Conservation (phyloP, 1,284 basidiomycete genomes). For the Boletellus deceptivus region DNA sequence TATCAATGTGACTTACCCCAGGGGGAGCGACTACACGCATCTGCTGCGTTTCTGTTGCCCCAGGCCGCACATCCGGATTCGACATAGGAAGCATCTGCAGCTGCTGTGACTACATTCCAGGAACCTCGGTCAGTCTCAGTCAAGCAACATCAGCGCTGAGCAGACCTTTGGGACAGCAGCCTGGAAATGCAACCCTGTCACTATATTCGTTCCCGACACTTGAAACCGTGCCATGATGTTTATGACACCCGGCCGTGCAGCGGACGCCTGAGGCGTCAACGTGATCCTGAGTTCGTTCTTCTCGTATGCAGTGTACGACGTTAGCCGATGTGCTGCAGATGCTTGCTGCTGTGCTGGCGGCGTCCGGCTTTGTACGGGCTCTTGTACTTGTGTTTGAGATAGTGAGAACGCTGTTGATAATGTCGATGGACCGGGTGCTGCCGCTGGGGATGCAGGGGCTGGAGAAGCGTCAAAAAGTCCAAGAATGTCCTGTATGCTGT, state of each 20-base stretch:
- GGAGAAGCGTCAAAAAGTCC: slow-evolving; percentile 73
- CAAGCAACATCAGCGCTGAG: neutral
- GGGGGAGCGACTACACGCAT: slow-evolving; percentile 88
- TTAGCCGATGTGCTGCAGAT: slow-evolving; percentile 51
- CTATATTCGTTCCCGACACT: slow-evolving; percentile 51
- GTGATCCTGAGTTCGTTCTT: slow-evolving; percentile 89
- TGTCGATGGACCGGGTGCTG: slow-evolving; percentile 24
- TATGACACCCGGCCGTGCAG: slow-evolving; percentile 80
- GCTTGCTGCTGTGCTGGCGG: slow-evolving; percentile 36
- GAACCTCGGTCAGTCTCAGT: neutral
- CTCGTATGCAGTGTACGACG: slow-evolving; percentile 86
- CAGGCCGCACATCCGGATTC: slow-evolving; percentile 75
- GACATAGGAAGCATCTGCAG: slow-evolving; percentile 99
- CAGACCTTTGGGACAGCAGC: slow-evolving; percentile 95
- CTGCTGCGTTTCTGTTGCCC: slow-evolving; percentile 88
- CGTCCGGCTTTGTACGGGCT: slow-evolving; percentile 32
- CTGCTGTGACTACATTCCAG: slow-evolving; percentile 78
- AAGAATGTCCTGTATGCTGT: slow-evolving; percentile 86
- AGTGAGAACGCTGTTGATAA: slow-evolving; percentile 35
- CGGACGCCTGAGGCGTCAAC: slow-evolving; percentile 81
- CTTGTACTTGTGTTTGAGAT: slow-evolving; percentile 33
- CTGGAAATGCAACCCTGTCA: slow-evolving; percentile 83
- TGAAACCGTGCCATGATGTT: slow-evolving; percentile 91
- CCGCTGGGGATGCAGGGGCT: slow-evolving; percentile 35
- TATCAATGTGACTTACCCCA: slow-evolving; percentile 60